Conservation (phyloP, 1,139 yeast genomes). For the Yamadazyma epiphylla region DNA sequence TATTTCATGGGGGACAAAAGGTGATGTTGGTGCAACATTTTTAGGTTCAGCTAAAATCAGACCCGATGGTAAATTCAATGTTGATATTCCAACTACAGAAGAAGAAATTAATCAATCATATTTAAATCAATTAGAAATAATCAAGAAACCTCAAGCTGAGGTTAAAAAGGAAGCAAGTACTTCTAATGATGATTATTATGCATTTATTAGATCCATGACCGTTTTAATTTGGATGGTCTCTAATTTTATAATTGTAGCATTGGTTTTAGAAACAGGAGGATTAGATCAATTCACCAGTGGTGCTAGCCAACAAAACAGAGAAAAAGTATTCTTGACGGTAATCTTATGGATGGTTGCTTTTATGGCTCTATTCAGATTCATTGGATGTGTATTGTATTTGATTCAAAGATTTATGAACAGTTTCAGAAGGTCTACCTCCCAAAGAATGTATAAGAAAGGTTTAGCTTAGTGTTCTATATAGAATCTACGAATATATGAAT, state of each 20-base stretch:
- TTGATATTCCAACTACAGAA: slow-evolving; percentile 63
- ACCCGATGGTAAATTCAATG: slow-evolving; percentile 62
- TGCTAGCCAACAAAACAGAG: slow-evolving; percentile 19
- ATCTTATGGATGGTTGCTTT: slow-evolving; percentile 80
- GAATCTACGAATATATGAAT: too few relatives aligned
- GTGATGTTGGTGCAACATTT: slow-evolving; percentile 42
- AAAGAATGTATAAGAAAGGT: too few relatives aligned
- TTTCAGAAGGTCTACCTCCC: slow-evolving; percentile 19
- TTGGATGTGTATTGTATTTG: slow-evolving; percentile 65
- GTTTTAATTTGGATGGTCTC: slow-evolving; percentile 77
- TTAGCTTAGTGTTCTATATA: too few relatives aligned
- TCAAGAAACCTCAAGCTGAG: slow-evolving; percentile 38
- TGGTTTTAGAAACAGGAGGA: slow-evolving; percentile 71
- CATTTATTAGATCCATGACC: slow-evolving; percentile 75
- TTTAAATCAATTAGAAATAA: slow-evolving; percentile 59
- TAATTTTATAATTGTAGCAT: slow-evolving; percentile 67
- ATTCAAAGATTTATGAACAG: slow-evolving; percentile 28
- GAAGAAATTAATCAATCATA: slow-evolving; percentile 61
- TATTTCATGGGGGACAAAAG: slow-evolving; percentile 51
- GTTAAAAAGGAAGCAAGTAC: slow-evolving; percentile 32
- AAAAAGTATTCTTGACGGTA: slow-evolving; percentile 59
- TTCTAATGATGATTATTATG: slow-evolving; percentile 65
- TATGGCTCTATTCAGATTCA: slow-evolving; percentile 68
- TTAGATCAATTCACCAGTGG: slow-evolving; percentile 32
- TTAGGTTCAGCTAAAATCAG: slow-evolving; percentile 59